These are phyloP conservation scores for Lolium rigidum DNA, from an alignment of 176 grass and related monocot genomes.

Conservation along the genomic window DNA sequence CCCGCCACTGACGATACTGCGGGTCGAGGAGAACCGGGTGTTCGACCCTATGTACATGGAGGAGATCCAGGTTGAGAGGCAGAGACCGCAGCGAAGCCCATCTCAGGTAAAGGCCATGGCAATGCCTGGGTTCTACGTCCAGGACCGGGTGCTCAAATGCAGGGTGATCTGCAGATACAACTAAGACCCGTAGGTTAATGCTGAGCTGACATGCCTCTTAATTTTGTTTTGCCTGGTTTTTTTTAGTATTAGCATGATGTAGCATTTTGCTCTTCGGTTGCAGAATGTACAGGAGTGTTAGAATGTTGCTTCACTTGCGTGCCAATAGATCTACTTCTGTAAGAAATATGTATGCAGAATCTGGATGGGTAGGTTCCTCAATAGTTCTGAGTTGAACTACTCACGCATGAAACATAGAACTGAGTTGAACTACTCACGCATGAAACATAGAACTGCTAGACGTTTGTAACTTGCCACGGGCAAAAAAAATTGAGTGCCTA, in stretches of 20 bases:
- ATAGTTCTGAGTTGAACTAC: neutral
- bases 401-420: neutral
- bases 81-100: constrained; percentile 37
- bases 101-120: constrained; percentile 80
- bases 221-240: constrained; percentile 29
- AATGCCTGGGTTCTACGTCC: constrained; percentile 89
- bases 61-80: constrained; percentile 64
- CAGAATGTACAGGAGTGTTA: constrained; percentile 29
- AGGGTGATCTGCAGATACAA: constrained; percentile 72
- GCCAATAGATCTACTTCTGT: constrained; percentile 26
- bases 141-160: constrained; percentile 80
- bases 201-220: neutral
- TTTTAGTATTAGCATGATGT: constrained; percentile 2
- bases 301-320: constrained; percentile 38
- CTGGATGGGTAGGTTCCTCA: neutral
- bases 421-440: neutral
- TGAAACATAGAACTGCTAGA: too few relatives aligned
- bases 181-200: constrained; percentile 23
- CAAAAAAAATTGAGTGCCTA: too few relatives aligned
- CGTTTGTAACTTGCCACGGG: too few relatives aligned
- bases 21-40: constrained; percentile 62
- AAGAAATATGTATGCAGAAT: constrained; percentile 11
- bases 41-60: constrained; percentile 93
- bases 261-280: constrained; percentile 35
- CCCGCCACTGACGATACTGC: constrained; percentile 64